phyloP scores from a whole-genome alignment of 495 filamentous ascomycete species.

The Aspergillus kassunensis region DNA sequence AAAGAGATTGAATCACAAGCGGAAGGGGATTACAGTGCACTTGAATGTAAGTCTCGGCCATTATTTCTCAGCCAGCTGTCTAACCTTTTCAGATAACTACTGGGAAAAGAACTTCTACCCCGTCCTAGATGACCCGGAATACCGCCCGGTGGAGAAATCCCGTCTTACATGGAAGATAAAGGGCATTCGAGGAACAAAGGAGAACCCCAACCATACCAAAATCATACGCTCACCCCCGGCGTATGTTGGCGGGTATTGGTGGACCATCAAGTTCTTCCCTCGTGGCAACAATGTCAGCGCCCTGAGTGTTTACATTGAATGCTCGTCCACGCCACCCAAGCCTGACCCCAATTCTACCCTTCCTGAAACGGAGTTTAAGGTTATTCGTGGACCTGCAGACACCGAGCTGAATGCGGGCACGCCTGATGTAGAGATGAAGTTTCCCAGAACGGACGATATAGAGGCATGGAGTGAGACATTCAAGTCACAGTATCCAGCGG shows the following conservation, averaged over 20 bases:
- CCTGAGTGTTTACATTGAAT: conserved; percentile 63
- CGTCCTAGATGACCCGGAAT: conserved; percentile 58
- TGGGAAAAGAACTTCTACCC: conserved; percentile 58
- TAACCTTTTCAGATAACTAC: conserved; percentile 41
- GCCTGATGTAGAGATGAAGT: conserved; percentile 30
- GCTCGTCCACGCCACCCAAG: conserved; percentile 44
- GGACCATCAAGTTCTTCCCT: conserved; percentile 68
- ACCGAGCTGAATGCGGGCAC: conserved; percentile 22
- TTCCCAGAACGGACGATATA: conserved; percentile 24
- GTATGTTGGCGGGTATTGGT: conserved; percentile 59
- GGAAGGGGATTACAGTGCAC: conserved; percentile 48
- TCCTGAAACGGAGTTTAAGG: conserved; percentile 37
- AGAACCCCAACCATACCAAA: conserved; percentile 53
- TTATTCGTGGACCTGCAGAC: conserved; percentile 34
- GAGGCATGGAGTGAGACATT: conserved; percentile 33
- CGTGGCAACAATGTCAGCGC: conserved; percentile 59
- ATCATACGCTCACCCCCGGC: conserved; percentile 59
- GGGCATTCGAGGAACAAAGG: conserved; percentile 57
- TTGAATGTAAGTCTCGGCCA: conserved; percentile 44
- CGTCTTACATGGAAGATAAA: conserved; percentile 59
- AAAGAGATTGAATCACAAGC: conserved; percentile 50
- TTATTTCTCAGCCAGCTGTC: conserved; percentile 2
- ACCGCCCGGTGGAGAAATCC: conserved; percentile 46
- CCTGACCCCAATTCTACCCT: conserved; percentile 34
- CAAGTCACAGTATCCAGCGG: conserved; percentile 27